Evolutionary conservation across 164 flowering plant species (phyloP), one percentile per base, ranked within the genome.

Genomic region (Sedum album): DNA sequence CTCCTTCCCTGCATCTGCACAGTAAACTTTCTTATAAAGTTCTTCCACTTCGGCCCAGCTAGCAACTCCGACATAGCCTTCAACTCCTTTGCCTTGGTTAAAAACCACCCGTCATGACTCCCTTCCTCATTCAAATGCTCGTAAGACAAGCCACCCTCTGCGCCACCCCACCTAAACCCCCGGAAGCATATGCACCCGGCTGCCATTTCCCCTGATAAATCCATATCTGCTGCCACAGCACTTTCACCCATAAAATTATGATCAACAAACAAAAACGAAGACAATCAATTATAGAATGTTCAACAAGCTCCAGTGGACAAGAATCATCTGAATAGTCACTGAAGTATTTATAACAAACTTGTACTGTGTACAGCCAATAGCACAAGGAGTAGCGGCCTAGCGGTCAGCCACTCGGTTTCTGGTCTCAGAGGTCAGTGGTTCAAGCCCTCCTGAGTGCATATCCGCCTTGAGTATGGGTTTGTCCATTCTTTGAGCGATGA

Each of bases 181-280:
- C 57, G 57, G 25, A 49, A 49, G 25, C 57, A 49, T n/a, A 49
- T 5, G 57, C 57, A 49, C n/a, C 57, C 57, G 23, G 57, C 57
- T 49, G 10, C 26, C 10, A 21, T 25, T 49, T 49, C 57, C 9
- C 57, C 57, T 7, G 57, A 49, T 25, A 49, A 49, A 49, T 49
- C 57, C 57, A 49, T 48, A 48, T 48, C 21, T 18, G 18, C 53
- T 48, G 21, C 23, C 23, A 20, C 23, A 18, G 23, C 53, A 48
- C 53, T 82, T 15, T 8, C 46, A 41, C 11, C 46, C 46, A 41
- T n/a, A n/a, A n/a, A n/a, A n/a, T n/a, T n/a, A n/a, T n/a, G n/a
- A n/a, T n/a, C n/a, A n/a, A n/a, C n/a, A n/a, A n/a, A n/a, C n/a
- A n/a, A n/a, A n/a, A n/a, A n/a, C n/a, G n/a, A n/a, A n/a, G n/a